Evolutionary conservation across 2,329 filamentous ascomycete species (phyloP).

Genomic region (Aspergillus aculeatus): DNA sequence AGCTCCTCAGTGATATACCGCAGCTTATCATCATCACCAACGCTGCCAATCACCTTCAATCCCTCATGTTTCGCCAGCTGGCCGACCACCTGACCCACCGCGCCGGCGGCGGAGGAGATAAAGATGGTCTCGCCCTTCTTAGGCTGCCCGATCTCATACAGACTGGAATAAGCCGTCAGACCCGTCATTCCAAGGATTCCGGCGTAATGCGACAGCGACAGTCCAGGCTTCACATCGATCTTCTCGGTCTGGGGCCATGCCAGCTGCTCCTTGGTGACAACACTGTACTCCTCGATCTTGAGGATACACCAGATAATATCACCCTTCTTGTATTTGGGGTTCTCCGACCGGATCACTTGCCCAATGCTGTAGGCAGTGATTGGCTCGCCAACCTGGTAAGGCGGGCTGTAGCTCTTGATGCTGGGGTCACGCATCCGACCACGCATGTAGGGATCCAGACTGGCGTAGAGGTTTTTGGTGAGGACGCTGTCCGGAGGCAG

Average conservation of each 20-base stretch:
- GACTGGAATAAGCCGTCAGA: conserved; percentile 69
- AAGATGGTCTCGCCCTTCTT: conserved; percentile 80
- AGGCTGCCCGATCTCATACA: conserved; percentile 73
- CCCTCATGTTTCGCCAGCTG: conserved; percentile 81
- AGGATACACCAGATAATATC: conserved; percentile 62
- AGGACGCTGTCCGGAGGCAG: conserved; percentile 66
- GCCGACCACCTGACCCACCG: conserved; percentile 80
- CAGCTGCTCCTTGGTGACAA: conserved; percentile 50
- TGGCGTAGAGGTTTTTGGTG: conserved; percentile 69
- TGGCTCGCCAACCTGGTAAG: conserved; percentile 62
- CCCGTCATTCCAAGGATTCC: conserved; percentile 78
- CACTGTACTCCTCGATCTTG: conserved; percentile 67
- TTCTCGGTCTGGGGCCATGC: conserved; percentile 46
- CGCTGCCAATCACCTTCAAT: conserved; percentile 73
- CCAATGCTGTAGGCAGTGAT: conserved; percentile 64
- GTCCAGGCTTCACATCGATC: conserved; percentile 51
- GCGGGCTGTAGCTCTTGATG: conserved; percentile 65
- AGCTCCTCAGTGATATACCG: conserved; percentile 70
- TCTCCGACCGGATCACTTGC: conserved; percentile 70
- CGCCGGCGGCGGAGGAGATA: conserved; percentile 74
- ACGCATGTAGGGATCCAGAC: conserved; percentile 82
- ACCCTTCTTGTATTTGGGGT: conserved; percentile 61
- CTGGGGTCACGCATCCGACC: conserved; percentile 69
- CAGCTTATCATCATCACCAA: conserved; percentile 76
- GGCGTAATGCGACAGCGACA: conserved; percentile 65